Base-by-base conservation (phyloP, 345 rosid species). In the Melaleuca alternifolia region DNA sequence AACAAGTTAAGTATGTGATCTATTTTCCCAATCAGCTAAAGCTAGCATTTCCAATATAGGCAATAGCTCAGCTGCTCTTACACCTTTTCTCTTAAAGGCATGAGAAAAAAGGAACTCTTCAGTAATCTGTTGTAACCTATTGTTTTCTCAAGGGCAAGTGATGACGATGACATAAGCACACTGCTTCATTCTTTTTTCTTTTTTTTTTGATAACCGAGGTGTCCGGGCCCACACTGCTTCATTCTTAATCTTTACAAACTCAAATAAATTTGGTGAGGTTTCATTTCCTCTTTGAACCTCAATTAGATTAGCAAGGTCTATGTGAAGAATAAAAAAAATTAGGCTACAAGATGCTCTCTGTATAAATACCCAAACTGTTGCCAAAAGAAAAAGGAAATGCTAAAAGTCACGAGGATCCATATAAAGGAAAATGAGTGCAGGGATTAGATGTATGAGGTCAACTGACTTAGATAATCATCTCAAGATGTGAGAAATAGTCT, bases 1-100 rank as follows among this genome's bases (percentile, higher is more conserved):
- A 90, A 82, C 93, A 94, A 92, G 94, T 94, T 91, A 94, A 89
- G 99, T 97, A 96, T 88, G 97, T 92, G 41, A 65, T 51, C 84
- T 83, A 84, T 88, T 87, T 79, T 21, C 28, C 71, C 21, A 79
- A 14, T 76, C 56, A 30, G 83, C 59, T 87, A 57, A n/a, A 65
- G 37, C 37, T 30, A n/a, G 37, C 48, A 18, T 84, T 52, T 61
- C 33, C 59, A 54, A 62, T 84, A 50, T 50, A 44, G 48, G 50
- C 85, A 53, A 84, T 50, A 51, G 56, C 24, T 84, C 85, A 83
- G 54, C 85, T 24, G 3, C 16, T 53, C 62, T 83, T 82, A 30
- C 48, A 53, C 23, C 48, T 83, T 50, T 52, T 28, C 54, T 52
- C 24, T 14, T 83, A 18, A 18, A 71, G 46, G 79, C 79, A 33